Percentiles rank a stretch among this genome's conserved stretches.
These are phyloP conservation scores for Pyricularia grisea DNA, from an alignment of 2,329 filamentous ascomycete species.

Conservation along the genomic window DNA sequence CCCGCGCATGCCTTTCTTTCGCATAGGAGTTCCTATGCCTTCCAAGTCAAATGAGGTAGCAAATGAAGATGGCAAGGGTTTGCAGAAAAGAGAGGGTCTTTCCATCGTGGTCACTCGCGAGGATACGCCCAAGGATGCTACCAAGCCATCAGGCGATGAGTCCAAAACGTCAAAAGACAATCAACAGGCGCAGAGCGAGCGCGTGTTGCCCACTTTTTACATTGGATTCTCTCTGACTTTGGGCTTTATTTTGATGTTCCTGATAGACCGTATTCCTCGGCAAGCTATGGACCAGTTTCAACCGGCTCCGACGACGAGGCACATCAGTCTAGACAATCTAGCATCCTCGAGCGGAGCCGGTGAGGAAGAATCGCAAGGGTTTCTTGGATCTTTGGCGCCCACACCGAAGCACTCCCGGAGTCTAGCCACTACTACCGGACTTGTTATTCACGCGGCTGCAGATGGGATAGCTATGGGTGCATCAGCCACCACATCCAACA, in stretches of 20 bases:
- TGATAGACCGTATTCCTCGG: conserved; percentile 78
- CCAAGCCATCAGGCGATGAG: background rate
- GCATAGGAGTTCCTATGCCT: conserved; percentile 1
- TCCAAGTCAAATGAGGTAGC: background rate
- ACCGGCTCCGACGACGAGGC: conserved; percentile 58
- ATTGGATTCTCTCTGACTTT: conserved; percentile 80
- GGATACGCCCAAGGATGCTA: background rate
- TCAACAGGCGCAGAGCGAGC: conserved; percentile 20
- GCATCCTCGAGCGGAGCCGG: conserved; percentile 26
- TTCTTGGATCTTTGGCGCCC: conserved; percentile 48
- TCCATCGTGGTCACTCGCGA: conserved; percentile 11
- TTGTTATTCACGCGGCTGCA: conserved; percentile 93
- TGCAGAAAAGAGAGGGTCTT: conserved; percentile 19
- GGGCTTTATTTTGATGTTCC: conserved; percentile 94
- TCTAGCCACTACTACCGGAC: conserved; percentile 77
- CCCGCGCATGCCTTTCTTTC: conserved; percentile 1
- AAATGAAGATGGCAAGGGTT: background rate
- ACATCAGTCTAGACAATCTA: conserved; percentile 83
- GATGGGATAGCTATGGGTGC: conserved; percentile 95
- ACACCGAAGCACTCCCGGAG: conserved; percentile 50
- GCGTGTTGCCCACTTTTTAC: conserved; percentile 57
- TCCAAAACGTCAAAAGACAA: conserved; percentile 14
- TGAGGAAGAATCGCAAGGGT: conserved; percentile 48
- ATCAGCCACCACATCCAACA: conserved; percentile 65
- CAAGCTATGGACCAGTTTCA: conserved; percentile 59